Conservation (phyloP, 1,284 basidiomycete genomes). For the Singerocomus rubriflavus region DNA sequence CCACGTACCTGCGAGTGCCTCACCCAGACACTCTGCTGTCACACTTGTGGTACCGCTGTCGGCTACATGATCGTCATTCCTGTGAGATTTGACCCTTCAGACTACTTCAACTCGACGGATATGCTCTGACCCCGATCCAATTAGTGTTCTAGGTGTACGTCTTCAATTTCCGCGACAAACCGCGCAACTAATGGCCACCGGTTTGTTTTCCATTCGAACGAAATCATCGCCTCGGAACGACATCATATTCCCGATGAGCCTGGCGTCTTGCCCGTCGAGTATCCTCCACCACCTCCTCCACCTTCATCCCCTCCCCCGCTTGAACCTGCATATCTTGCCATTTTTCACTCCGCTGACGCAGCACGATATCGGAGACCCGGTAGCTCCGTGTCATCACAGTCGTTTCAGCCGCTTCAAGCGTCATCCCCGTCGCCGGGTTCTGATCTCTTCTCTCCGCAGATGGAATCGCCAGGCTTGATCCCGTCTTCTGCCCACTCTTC, state of each 20-base stretch:
- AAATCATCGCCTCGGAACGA: slow-evolving; percentile 70
- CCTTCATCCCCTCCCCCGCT: slow-evolving; percentile 27
- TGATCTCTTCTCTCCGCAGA: slow-evolving; percentile 40
- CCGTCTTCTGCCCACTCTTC: slow-evolving; percentile 28
- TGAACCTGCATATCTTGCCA: slow-evolving; percentile 21
- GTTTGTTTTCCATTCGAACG: slow-evolving; percentile 83
- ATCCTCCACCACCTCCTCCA: slow-evolving; percentile 30
- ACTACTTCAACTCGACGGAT: slow-evolving; percentile 5
- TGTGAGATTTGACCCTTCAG: slow-evolving; percentile 34
- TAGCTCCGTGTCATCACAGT: slow-evolving; percentile 19
- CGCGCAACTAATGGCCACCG: slow-evolving; percentile 81
- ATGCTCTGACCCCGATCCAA: slow-evolving; percentile 14
- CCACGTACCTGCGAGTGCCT: slow-evolving; percentile 65
- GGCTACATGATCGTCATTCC: slow-evolving; percentile 78
- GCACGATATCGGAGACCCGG: slow-evolving; percentile 13
- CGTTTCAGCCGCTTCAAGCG: slow-evolving; percentile 15
- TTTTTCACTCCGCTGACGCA: slow-evolving; percentile 17
- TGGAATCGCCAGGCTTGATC: slow-evolving; percentile 20
- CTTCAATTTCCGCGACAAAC: slow-evolving; percentile 60
- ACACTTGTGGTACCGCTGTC: slow-evolving; percentile 72
- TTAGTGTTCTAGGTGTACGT: slow-evolving; percentile 68
- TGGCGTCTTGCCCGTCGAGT: slow-evolving; percentile 55
- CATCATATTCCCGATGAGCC: slow-evolving; percentile 68
- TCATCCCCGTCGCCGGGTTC: slow-evolving; percentile 23
- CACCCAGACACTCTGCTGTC: slow-evolving; percentile 77